These are phyloP conservation scores for Hemileccinum impolitum DNA, from an alignment of 768 basidiomycete species.

Conservation along the genomic window DNA sequence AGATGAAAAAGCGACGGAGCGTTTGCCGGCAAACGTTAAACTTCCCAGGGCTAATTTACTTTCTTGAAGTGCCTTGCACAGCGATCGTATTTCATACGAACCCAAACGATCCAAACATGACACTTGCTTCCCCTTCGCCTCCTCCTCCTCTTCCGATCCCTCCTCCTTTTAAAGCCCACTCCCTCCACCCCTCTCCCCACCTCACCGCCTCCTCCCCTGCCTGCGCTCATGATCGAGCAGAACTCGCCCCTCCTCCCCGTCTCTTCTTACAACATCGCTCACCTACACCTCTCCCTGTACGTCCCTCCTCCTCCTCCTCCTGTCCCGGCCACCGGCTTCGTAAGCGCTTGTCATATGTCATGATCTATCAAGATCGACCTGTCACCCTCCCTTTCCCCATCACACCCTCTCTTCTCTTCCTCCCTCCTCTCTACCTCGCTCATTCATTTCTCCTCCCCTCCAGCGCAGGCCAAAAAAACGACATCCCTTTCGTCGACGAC, in stretches of 20 bases:
- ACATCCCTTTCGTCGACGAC: slow-evolving; percentile 42
- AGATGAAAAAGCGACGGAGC: slow-evolving; percentile 27
- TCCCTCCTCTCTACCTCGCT: not conserved
- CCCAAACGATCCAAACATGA: too few species aligned
- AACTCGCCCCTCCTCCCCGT: slow-evolving; percentile 38
- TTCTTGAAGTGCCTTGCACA: slow-evolving; percentile 33
- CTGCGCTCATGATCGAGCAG: slow-evolving; percentile 54
- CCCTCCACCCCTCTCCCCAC: slow-evolving; percentile 7
- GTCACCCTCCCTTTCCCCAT: slow-evolving; percentile 8
- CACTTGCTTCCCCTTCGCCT: not conserved
- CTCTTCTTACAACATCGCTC: slow-evolving; percentile 59
- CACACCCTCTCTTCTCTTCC: too few species aligned
- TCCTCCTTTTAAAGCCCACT: slow-evolving; percentile 18
- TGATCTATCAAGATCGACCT: slow-evolving; percentile 31
- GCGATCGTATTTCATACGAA: slow-evolving; percentile 32
- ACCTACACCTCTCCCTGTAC: slow-evolving; percentile 61
- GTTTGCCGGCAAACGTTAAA: slow-evolving; percentile 34
- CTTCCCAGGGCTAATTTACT: slow-evolving; percentile 34
- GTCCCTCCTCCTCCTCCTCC: slow-evolving; percentile 23
- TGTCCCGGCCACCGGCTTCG: slow-evolving; percentile 1
- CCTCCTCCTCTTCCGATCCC: slow-evolving; percentile 5
- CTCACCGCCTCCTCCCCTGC: slow-evolving; percentile 1
- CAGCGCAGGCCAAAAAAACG: slow-evolving; percentile 41
- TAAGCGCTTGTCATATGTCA: slow-evolving; percentile 28
- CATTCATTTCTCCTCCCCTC: slow-evolving; percentile 5